Base-by-base conservation (phyloP, 2,329 filamentous ascomycete genomes). In the Fusarium chaquense region DNA sequence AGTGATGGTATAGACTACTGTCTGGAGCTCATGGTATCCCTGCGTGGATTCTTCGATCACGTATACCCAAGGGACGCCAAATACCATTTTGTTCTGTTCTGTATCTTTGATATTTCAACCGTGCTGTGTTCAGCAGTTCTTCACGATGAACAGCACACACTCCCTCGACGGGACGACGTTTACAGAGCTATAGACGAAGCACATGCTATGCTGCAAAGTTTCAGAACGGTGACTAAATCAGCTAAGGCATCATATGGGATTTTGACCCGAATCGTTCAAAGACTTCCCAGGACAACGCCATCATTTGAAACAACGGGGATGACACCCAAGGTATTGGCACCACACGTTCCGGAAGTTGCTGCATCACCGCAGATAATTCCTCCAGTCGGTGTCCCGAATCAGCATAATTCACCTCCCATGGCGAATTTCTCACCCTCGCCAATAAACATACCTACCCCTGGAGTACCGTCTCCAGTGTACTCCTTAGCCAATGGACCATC, bases 81-180 rank as follows among this genome's bases (percentile, higher is more conserved):
- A 36, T 85, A 84, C 43, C 83, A 86, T 65, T 80, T 84, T 53
- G 81, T 84, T 8, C 76, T 84, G 0, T 87, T 86, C 58, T 78
- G 79, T 44, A 81, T 86, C 33, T 87, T 87, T 47, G 84, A 87
- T 63, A 84, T 83, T 0, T 81, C 84, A 1, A 83, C 85, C 1
- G 77, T 85, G 20, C 72, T 86, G 6, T 86, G 83, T 75, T 86
- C 84, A 1, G 82, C 84, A 4, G 76, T 87, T 9, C 79, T 86
- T 6, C 84, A 87, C 62, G 85, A 87, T 60, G 72, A 76, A n/a
- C 77, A 82, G 32, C 68, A 73, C 20, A 77, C 73, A 15, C 75
- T 86, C 5, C 79, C 81, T 6, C 78, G 78, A 15, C 81, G 82
- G 15, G 76, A 81, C 3, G 78, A 82, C 18, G 77, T 84, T 18